Percentiles rank a stretch among this genome's conserved stretches.
These are phyloP conservation scores for Nowakowskiella sp. DNA, from an alignment of 192 early-diverging fungal species.

Conservation along the genomic window DNA sequence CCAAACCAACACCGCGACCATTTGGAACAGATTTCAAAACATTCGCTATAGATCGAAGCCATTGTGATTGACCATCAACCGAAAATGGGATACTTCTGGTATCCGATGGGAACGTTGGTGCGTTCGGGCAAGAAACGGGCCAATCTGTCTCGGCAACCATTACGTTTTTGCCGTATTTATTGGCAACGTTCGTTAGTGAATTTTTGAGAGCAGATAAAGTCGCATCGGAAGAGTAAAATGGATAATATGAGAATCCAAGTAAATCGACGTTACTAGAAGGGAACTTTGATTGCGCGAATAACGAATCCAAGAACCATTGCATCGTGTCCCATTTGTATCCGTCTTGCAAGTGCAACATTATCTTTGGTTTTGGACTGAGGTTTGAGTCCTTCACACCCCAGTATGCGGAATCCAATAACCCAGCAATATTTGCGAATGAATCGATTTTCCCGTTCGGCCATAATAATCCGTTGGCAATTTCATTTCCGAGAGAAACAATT, in stretches of 20 bases:
- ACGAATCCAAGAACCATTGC: slow-evolving; percentile 11
- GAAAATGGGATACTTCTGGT: slow-evolving; percentile 6
- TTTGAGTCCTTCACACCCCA: slow-evolving; percentile 19
- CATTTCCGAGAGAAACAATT: slow-evolving; percentile 22
- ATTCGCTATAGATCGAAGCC: not conserved
- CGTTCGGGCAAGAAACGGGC: slow-evolving; percentile 15
- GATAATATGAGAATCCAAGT: slow-evolving; percentile 28
- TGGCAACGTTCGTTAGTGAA: slow-evolving; percentile 7
- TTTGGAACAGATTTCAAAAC: not conserved
- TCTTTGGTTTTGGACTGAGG: slow-evolving; percentile 5
- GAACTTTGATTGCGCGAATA: slow-evolving; percentile 17
- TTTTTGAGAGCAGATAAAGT: slow-evolving; percentile 18
- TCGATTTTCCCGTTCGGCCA: slow-evolving; percentile 19
- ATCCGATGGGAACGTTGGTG: slow-evolving; percentile 10
- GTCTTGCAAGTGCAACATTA: slow-evolving; percentile 20
- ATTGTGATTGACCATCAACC: not conserved
- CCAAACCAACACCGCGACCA: slow-evolving; percentile 9
- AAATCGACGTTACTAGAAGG: slow-evolving; percentile 21
- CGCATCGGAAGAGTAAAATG: slow-evolving; percentile 17
- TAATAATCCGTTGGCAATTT: slow-evolving; percentile 19
- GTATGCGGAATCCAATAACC: slow-evolving; percentile 20
- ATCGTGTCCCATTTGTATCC: slow-evolving; percentile 18
- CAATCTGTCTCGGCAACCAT: slow-evolving; percentile 24
- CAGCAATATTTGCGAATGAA: slow-evolving; percentile 14
- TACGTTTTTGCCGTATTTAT: slow-evolving; percentile 17